A percentile compares a stretch with the other conserved stretches of the same genome.
Conservation (phyloP, 148 eudicot species). For the Camellia japonica region DNA sequence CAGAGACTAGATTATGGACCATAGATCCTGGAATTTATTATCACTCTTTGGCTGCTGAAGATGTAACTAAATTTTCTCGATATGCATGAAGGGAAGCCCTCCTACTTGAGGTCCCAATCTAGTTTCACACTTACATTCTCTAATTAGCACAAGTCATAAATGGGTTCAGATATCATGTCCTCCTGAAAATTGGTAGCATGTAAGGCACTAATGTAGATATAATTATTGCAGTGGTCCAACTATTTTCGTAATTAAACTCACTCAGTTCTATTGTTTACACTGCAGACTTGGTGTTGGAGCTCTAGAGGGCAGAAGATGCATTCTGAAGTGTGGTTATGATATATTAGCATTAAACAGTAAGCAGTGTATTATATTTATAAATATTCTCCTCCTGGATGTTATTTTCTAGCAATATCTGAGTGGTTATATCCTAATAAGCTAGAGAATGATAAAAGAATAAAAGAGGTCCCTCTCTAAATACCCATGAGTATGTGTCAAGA, state of each 20-base stretch:
- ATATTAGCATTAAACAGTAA: constrained; percentile 14
- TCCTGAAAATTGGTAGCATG: not conserved
- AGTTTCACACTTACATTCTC: not conserved
- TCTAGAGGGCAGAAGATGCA: constrained; percentile 32
- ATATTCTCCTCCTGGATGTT: constrained; percentile 13
- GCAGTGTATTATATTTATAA: constrained; percentile 8
- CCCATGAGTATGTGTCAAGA: not conserved
- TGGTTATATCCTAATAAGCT: constrained; percentile 17
- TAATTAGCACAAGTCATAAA: not conserved
- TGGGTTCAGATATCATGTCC: not conserved
- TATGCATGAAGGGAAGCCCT: not conserved
- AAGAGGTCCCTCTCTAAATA: constrained; percentile 23
- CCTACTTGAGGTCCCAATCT: not conserved
- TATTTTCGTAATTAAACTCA: not conserved
- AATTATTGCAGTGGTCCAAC: not conserved
- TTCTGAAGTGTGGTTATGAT: constrained; percentile 14
- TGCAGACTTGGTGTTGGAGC: constrained; percentile 87
- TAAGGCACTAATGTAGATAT: not conserved
- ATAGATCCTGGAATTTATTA: not conserved
- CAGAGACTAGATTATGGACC: not conserved
- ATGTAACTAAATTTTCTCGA: not conserved
- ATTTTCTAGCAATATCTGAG: constrained; percentile 13
- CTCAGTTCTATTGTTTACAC: constrained; percentile 16
- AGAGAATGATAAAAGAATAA: constrained; percentile 25
- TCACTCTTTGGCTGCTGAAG: not conserved